phyloP scores from a whole-genome alignment of 345 rosid genomes.

The Melastoma malabathricum region DNA sequence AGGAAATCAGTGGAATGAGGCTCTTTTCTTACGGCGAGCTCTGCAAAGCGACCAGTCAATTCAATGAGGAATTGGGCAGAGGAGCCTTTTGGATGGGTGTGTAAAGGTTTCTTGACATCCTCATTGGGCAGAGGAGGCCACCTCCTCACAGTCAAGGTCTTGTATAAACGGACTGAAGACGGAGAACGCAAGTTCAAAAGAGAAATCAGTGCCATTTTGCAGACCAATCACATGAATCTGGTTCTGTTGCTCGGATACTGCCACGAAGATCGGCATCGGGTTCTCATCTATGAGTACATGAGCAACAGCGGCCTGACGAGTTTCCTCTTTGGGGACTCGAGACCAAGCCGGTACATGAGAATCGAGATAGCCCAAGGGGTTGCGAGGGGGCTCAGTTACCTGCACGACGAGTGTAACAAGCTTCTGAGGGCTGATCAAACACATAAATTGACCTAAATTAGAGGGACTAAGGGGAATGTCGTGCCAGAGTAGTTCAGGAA shows the following conservation, averaged over 20 bases:
- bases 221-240: slow-evolving; percentile 32
- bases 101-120: too few species aligned
- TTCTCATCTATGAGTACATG: slow-evolving; percentile 25
- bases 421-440: too few species aligned
- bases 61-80: too few species aligned
- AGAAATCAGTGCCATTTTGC: slow-evolving; percentile 22
- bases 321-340: slow-evolving; percentile 12
- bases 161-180: slow-evolving; percentile 8
- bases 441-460: too few species aligned
- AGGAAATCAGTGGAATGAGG: too few species aligned
- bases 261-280: slow-evolving; percentile 18
- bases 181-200: slow-evolving; percentile 17
- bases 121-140: too few species aligned
- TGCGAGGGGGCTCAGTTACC: slow-evolving; percentile 23
- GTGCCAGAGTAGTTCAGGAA: too few species aligned
- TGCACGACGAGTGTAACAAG: slow-evolving; percentile 25
- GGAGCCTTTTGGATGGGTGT: too few species aligned
- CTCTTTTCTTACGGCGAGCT: too few species aligned
- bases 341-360: slow-evolving; percentile 18
- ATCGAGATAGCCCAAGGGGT: slow-evolving; percentile 16
- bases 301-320: slow-evolving; percentile 17
- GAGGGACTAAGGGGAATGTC: too few species aligned
- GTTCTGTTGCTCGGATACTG: slow-evolving; percentile 25
- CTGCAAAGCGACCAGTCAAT: too few species aligned
- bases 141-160: slow-evolving; percentile 17